phyloP scores from a whole-genome alignment of 108 stramenopile species.

The Discostella pseudostelligera region DNA sequence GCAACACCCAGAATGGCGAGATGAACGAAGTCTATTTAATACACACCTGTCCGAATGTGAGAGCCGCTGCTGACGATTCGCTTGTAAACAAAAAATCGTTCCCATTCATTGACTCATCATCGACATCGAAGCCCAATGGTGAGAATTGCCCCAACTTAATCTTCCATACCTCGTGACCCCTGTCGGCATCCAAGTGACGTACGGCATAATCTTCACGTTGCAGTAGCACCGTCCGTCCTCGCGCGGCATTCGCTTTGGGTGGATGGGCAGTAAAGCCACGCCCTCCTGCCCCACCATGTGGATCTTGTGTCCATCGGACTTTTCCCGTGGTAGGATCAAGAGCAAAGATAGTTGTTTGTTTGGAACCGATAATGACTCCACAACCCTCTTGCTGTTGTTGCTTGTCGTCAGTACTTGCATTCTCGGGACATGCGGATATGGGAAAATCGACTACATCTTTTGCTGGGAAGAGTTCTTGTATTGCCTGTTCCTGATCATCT shows the following conservation, averaged over 20 bases:
- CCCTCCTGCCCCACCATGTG: conserved; percentile 34
- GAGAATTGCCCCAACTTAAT: conserved; percentile 66
- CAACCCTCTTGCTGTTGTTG: conserved; percentile 39
- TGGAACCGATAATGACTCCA: conserved; percentile 78
- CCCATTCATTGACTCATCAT: conserved; percentile 8
- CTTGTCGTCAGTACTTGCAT: conserved; percentile 11
- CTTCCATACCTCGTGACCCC: conserved; percentile 77
- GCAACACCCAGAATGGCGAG: neutral
- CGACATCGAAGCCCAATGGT: conserved; percentile 63
- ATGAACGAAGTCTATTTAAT: neutral
- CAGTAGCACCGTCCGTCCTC: conserved; percentile 53
- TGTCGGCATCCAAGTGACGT: conserved; percentile 61
- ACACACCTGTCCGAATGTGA: conserved; percentile 63
- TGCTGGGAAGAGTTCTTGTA: conserved; percentile 42
- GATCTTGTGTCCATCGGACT: conserved; percentile 59
- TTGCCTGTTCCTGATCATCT: conserved; percentile 16
- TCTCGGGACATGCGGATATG: conserved; percentile 50
- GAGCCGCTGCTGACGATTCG: conserved; percentile 4
- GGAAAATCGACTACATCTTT: conserved; percentile 63
- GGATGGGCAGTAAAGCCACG: conserved; percentile 25
- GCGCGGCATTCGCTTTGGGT: conserved; percentile 6
- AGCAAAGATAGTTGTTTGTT: conserved; percentile 66
- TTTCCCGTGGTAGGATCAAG: conserved; percentile 61
- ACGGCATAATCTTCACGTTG: conserved; percentile 79
- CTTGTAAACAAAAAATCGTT: no score